Evolutionary conservation across 1,284 basidiomycete species (phyloP).

Genomic region (Termitomyces sp.): DNA sequence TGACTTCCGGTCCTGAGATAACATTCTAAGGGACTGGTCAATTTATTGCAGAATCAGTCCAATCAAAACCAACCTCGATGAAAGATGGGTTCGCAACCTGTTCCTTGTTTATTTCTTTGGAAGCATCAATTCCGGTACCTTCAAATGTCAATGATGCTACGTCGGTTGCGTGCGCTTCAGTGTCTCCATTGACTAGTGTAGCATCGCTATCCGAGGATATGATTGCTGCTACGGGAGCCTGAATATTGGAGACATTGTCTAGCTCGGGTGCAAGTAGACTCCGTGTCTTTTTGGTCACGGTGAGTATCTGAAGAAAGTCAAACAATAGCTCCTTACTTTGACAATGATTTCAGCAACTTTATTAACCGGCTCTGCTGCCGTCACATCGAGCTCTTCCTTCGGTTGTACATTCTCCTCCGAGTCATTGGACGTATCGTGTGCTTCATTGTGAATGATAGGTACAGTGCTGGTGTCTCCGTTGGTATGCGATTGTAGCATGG

Average conservation of each 20-base stretch:
- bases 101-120: background rate
- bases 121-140: background rate
- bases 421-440: constrained; percentile 6
- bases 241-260: background rate
- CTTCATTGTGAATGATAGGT: constrained; percentile 1
- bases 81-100: background rate
- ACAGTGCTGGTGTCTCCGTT: constrained; percentile 7
- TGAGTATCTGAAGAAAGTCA: background rate
- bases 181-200: constrained; percentile 4
- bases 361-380: constrained; percentile 2
- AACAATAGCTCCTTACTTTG: constrained; percentile 9
- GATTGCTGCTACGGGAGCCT: background rate
- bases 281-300: background rate
- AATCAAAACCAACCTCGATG: constrained; percentile 9
- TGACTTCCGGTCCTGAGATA: constrained; percentile 5
- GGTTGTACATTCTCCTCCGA: constrained; percentile 6
- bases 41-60: background rate
- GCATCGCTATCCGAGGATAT: constrained; percentile 1
- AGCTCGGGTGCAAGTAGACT: background rate
- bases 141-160: background rate
- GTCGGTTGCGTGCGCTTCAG: constrained; percentile 1
- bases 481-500: constrained; percentile 11
- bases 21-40: constrained; percentile 4
- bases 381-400: constrained; percentile 6
- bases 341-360: constrained; percentile 4